Evolutionary conservation across 306 rosid species (phyloP), one percentile per base, ranked within the genome.

Genomic region (Quercus mongolica): DNA sequence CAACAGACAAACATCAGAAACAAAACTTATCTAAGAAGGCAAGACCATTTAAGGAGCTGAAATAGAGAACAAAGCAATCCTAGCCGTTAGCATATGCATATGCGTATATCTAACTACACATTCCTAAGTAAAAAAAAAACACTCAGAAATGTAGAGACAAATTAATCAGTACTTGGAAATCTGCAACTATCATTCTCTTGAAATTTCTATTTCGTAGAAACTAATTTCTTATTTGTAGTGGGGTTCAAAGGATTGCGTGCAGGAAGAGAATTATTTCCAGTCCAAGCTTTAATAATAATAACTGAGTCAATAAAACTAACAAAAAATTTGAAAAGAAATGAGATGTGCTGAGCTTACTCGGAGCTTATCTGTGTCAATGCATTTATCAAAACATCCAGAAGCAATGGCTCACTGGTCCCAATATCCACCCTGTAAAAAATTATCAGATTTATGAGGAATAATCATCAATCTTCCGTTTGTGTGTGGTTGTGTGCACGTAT

Each of bases 321-420:
- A 56, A 49, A 10, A 54, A 28, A 69, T 4, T 52, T 68, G 25
- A 64, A 44, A 25, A 67, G 31, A 78, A 35, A 23, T 30, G 67
- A 76, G 58, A 74, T 76, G 20, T 57, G 55, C 38, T 78, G 58
- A 79, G 44, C 97, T 54, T 92, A 95, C 99, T 95, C 99, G 0
- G 97, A 87, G 82, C 99, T 95, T 80, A 92, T 89, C 85, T 95
- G 98, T 69, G 92, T 91, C 80, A 91, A 77, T 21, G 99, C 98
- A 76, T 95, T 95, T 85, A 95, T 90, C 81, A 95, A 73, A 84
- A 91, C 86, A 81, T 92, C 98, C 79, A 92, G 89, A 80, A 92
- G 81, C 88, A 95, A 67, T 0, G 97, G 91, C 71, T 95, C 99
- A 41, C 79, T 82, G 26, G 96, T 89, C 76, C 98, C 99, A 54